Conservation (phyloP, 2,329 filamentous ascomycete species). For the Colletotrichum gigasporum region DNA sequence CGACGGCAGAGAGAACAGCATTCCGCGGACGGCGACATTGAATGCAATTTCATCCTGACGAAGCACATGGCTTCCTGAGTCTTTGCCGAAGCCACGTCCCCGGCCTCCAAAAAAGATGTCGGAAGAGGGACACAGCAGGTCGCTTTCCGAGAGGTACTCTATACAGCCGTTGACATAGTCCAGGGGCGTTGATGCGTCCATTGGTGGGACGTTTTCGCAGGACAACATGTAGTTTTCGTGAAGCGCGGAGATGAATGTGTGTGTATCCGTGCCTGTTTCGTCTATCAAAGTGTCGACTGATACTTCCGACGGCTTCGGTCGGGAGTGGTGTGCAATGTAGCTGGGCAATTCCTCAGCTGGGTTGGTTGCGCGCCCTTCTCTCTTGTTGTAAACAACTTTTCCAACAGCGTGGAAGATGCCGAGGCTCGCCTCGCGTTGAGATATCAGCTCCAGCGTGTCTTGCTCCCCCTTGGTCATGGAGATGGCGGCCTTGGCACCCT, state of each 20-base stretch:
- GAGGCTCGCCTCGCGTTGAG: slow-evolving; percentile 86
- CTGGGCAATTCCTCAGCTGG: slow-evolving; percentile 64
- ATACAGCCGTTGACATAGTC: slow-evolving; percentile 88
- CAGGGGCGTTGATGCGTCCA: slow-evolving; percentile 68
- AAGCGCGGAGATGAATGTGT: slow-evolving; percentile 87
- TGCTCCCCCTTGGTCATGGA: slow-evolving; percentile 79
- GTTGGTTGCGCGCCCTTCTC: slow-evolving; percentile 60
- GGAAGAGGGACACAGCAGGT: slow-evolving; percentile 81
- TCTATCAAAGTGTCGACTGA: slow-evolving; percentile 82
- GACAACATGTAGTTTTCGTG: slow-evolving; percentile 95
- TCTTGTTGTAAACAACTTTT: slow-evolving; percentile 96
- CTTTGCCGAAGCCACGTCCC: slow-evolving; percentile 63
- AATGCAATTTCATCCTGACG: slow-evolving; percentile 96
- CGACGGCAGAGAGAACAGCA: slow-evolving; percentile 84
- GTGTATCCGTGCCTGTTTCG: slow-evolving; percentile 90
- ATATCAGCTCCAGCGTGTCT: slow-evolving; percentile 82
- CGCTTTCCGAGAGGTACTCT: slow-evolving; percentile 85
- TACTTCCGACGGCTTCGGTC: slow-evolving; percentile 72
- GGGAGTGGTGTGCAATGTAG: slow-evolving; percentile 65
- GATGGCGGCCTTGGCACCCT: slow-evolving; percentile 63
- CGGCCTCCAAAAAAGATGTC: slow-evolving; percentile 73
- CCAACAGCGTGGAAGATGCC: slow-evolving; percentile 97
- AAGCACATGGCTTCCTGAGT: slow-evolving; percentile 76
- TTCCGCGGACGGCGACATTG: slow-evolving; percentile 85
- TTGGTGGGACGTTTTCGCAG: slow-evolving; percentile 67